These are phyloP conservation scores for Lasiodiplodia citricola DNA, from an alignment of 2,329 filamentous ascomycete genomes.

Conservation along the genomic window DNA sequence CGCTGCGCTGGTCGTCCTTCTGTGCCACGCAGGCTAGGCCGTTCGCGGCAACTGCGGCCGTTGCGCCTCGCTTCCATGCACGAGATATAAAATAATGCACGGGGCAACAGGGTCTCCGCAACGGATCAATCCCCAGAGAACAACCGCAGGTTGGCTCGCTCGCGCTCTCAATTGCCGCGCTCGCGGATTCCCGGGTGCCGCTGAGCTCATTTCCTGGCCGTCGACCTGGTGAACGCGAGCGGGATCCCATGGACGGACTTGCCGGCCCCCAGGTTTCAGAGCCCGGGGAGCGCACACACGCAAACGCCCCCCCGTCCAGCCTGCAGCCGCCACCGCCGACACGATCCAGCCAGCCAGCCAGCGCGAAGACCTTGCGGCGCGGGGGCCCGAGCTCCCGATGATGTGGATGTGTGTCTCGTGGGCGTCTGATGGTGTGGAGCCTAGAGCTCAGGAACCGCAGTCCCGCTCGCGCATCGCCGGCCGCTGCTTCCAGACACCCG, in stretches of 20 bases:
- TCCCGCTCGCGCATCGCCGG: neutral
- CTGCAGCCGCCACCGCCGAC: neutral
- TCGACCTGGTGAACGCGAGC: neutral
- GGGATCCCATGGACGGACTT: neutral
- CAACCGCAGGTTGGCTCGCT: neutral
- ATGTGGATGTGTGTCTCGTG: constrained; percentile 7
- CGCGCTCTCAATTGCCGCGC: neutral
- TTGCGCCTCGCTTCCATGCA: constrained; percentile 23
- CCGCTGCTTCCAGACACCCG: neutral
- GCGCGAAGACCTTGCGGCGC: neutral
- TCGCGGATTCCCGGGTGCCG: neutral
- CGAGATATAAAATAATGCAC: constrained; percentile 16
- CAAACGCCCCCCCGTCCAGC: neutral
- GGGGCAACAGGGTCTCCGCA: neutral
- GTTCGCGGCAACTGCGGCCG: constrained; percentile 19
- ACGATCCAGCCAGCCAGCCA: neutral
- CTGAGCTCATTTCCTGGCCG: neutral
- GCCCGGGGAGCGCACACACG: neutral
- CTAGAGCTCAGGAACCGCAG: neutral
- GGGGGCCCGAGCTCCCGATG: neutral
- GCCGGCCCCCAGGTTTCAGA: constrained; percentile 18
- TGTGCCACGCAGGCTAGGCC: constrained; percentile 14
- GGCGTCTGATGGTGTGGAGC: constrained; percentile 1
- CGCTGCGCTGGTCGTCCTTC: neutral
- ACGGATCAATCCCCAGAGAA: neutral